These are phyloP conservation scores for Raphanus sativus DNA, from an alignment of 345 rosid genomes.

Conservation along the genomic window DNA sequence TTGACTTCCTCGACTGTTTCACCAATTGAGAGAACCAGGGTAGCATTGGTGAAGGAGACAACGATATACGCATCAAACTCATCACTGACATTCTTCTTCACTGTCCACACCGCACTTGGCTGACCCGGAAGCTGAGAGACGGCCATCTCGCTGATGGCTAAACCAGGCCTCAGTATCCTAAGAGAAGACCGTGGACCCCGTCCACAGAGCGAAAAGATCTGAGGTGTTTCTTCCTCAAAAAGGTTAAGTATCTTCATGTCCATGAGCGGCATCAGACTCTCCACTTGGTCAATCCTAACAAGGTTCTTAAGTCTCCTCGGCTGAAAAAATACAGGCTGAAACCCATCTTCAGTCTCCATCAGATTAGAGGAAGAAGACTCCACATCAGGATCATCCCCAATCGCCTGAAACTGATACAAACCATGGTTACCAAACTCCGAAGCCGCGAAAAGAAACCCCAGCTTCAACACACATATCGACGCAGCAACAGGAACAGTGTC, in stretches of 20 bases:
- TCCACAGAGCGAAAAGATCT: conserved; percentile 86
- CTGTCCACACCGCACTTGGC: conserved; percentile 99
- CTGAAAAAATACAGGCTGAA: conserved; percentile 91
- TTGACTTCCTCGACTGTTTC: conserved; percentile 98
- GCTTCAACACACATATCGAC: conserved; percentile 86
- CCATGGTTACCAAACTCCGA: conserved; percentile 98
- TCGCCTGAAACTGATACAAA: conserved; percentile 89
- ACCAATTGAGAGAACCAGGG: conserved; percentile 96
- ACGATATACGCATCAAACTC: conserved; percentile 98
- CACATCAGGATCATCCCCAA: conserved; percentile 86
- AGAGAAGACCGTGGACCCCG: conserved; percentile 95
- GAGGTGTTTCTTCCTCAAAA: conserved; percentile 98
- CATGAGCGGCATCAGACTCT: conserved; percentile 97
- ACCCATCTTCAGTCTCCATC: conserved; percentile 98
- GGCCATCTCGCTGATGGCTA: conserved; percentile 97
- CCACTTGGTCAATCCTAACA: conserved; percentile 91
- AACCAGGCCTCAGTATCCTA: conserved; percentile 89
- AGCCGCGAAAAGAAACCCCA: conserved; percentile 86
- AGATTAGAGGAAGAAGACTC: conserved; percentile 85
- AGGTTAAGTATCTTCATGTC: conserved; percentile 89
- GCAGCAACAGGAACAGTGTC: conserved; percentile 89
- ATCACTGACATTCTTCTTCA: conserved; percentile 81
- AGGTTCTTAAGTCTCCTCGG: conserved; percentile 92
- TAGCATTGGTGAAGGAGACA: conserved; percentile 93
- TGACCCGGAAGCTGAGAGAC: conserved; percentile 99